These are phyloP conservation scores for Acrocalymma vagum DNA, from an alignment of 2,329 filamentous ascomycete species.

Conservation along the genomic window DNA sequence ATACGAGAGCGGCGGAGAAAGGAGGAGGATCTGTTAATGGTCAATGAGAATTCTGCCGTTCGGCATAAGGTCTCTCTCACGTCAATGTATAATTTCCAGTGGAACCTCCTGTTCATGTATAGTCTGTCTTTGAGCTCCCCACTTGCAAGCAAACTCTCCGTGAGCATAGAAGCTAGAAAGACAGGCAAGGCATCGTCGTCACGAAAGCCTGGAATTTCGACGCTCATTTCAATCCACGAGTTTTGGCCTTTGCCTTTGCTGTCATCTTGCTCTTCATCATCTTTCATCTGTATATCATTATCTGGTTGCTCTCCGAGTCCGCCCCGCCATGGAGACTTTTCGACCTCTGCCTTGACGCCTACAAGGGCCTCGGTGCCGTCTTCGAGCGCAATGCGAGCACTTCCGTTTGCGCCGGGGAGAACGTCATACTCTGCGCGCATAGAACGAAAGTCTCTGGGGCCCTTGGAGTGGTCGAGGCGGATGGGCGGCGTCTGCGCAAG, in stretches of 20 bases:
- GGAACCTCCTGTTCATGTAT: conserved; percentile 89
- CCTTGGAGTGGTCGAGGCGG: conserved; percentile 73
- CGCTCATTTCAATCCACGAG: conserved; percentile 85
- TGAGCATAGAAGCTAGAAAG: conserved; percentile 87
- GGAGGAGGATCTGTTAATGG: conserved; percentile 76
- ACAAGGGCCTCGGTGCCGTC: conserved; percentile 97
- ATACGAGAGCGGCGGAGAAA: conserved; percentile 92
- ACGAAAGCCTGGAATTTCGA: conserved; percentile 89
- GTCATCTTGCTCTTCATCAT: conserved; percentile 36
- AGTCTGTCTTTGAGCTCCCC: conserved; percentile 73
- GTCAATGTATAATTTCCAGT: conserved; percentile 96
- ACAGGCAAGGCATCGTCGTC: conserved; percentile 92
- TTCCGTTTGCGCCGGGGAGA: conserved; percentile 88
- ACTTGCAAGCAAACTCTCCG: conserved; percentile 82
- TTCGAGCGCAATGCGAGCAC: conserved; percentile 90
- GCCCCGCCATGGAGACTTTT: conserved; percentile 65
- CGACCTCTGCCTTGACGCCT: conserved; percentile 93
- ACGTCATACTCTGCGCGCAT: conserved; percentile 90
- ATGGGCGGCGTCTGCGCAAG: conserved; percentile 84
- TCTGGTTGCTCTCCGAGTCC: conserved; percentile 35
- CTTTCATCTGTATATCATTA: conserved; percentile 53
- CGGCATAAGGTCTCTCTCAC: conserved; percentile 61
- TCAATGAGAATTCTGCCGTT: conserved; percentile 7
- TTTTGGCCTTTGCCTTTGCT: conserved; percentile 60
- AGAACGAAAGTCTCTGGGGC: conserved; percentile 85